Percentiles rank a stretch among this genome's conserved stretches.
Conservation (phyloP, 1,139 yeast species). For the Lodderomyces pseudojiufengensis region DNA sequence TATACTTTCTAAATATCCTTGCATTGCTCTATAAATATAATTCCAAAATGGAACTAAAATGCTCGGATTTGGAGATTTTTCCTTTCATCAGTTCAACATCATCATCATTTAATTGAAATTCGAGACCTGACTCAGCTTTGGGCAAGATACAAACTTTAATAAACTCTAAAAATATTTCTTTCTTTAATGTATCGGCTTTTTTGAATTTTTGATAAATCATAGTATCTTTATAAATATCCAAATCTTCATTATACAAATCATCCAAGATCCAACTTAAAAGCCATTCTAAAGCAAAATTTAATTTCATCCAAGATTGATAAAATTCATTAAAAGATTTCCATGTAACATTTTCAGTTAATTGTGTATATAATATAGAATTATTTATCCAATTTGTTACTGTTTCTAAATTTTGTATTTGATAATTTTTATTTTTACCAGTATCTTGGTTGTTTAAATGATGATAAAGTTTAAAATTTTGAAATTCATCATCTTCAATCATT, state of each 20-base stretch:
- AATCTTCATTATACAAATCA: background rate
- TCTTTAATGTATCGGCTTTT: slow-evolving; percentile 8
- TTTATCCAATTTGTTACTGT: slow-evolving; percentile 10
- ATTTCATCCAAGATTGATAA: slow-evolving; percentile 21
- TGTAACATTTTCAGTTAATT: slow-evolving; percentile 22
- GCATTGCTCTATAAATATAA: too few relatives aligned
- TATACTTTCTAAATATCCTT: too few relatives aligned
- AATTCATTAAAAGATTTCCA: slow-evolving; percentile 17
- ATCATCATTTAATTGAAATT: slow-evolving; percentile 5
- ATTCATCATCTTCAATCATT: too few relatives aligned
- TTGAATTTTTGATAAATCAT: background rate
- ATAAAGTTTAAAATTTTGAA: background rate
- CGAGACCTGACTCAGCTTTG: background rate
- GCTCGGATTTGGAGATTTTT: slow-evolving; percentile 8
- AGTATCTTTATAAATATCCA: background rate
- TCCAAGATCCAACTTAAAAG: slow-evolving; percentile 10
- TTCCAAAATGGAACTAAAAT: slow-evolving; percentile 6
- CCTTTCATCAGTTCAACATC: background rate
- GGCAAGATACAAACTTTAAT: slow-evolving; percentile 3
- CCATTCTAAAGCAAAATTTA: slow-evolving; percentile 22
- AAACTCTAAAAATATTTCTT: slow-evolving; percentile 4
- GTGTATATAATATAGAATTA: slow-evolving; percentile 15
- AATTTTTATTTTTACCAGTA: background rate
- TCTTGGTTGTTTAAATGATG: too few relatives aligned
- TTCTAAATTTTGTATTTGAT: slow-evolving; percentile 5